These are phyloP conservation scores for Pelagomonas calceolata DNA, from an alignment of 108 stramenopile species.

Conservation along the genomic window DNA sequence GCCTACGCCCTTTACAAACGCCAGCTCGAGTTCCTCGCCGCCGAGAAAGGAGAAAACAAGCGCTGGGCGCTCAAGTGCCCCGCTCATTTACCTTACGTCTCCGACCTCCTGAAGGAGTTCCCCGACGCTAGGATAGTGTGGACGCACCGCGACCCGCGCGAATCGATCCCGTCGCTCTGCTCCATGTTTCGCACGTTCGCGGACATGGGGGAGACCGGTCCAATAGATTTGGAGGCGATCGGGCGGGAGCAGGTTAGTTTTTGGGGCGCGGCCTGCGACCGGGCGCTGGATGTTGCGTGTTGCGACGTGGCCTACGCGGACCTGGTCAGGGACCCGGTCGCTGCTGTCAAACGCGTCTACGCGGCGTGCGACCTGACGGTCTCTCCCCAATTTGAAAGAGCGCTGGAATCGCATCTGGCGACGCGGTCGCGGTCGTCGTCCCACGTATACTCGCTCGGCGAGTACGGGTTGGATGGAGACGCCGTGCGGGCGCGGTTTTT, in stretches of 20 bases:
- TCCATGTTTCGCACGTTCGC: neutral
- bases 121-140: constrained; percentile 23
- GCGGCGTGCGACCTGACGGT: neutral
- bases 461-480: too few species aligned
- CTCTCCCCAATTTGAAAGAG: neutral
- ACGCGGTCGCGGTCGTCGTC: neutral
- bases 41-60: neutral
- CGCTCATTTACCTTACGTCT: constrained; percentile 10
- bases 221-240: neutral
- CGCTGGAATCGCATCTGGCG: neutral
- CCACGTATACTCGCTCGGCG: too few species aligned
- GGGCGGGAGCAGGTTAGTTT: neutral
- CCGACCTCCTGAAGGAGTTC: constrained; percentile 14
- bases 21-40: neutral
- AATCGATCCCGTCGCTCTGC: neutral
- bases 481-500: too few species aligned
- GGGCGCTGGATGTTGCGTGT: too few species aligned
- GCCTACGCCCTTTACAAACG: neutral
- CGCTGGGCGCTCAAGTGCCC: constrained; percentile 11
- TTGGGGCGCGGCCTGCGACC: neutral
- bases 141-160: constrained; percentile 12
- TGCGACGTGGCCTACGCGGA: constrained; percentile 7
- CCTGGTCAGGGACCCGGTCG: constrained; percentile 5
- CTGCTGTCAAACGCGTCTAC: constrained; percentile 1
- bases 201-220: neutral